Evolutionary conservation across 768 basidiomycete species (phyloP).

Genomic region (Suillus paluster): DNA sequence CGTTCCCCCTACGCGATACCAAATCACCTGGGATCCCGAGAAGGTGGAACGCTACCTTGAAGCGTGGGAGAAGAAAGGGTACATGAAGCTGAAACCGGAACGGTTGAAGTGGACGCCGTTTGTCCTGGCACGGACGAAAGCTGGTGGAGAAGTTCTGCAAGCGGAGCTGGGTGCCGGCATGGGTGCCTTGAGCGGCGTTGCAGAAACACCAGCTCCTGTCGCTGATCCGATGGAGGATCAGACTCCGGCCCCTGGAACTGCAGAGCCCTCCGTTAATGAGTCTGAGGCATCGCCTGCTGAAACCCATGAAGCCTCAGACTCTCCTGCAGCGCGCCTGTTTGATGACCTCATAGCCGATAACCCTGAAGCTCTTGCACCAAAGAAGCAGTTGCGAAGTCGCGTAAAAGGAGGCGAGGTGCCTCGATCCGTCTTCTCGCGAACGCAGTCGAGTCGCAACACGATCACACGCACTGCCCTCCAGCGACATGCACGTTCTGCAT

Average conservation of each 20-base stretch:
- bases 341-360: conserved; percentile 30
- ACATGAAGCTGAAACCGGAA: conserved; percentile 76
- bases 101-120: conserved; percentile 96
- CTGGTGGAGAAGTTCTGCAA: conserved; percentile 32
- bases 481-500: conserved; percentile 21
- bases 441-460: conserved; percentile 15
- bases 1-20: conserved; percentile 70
- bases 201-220: conserved; percentile 16
- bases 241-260: conserved; percentile 25
- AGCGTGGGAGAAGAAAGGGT: conserved; percentile 79
- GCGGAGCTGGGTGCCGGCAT: conserved; percentile 19
- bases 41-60: conserved; percentile 67
- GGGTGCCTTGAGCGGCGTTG: conserved; percentile 10
- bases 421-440: conserved; percentile 17
- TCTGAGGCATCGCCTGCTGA: conserved; percentile 15
- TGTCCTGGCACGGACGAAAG: conserved; percentile 57
- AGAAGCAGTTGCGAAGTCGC: conserved; percentile 21
- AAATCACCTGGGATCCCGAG: conserved; percentile 73
- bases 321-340: conserved; percentile 35
- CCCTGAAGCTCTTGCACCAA: conserved; percentile 18
- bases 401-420: conserved; percentile 18
- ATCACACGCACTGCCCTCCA: not conserved
- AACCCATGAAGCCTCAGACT: conserved; percentile 13
- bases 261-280: conserved; percentile 17
- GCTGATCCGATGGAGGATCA: conserved; percentile 23